Evolutionary conservation across 352 stramenopile genomes (phyloP).

Genomic region (Phytophthora nicotianae): DNA sequence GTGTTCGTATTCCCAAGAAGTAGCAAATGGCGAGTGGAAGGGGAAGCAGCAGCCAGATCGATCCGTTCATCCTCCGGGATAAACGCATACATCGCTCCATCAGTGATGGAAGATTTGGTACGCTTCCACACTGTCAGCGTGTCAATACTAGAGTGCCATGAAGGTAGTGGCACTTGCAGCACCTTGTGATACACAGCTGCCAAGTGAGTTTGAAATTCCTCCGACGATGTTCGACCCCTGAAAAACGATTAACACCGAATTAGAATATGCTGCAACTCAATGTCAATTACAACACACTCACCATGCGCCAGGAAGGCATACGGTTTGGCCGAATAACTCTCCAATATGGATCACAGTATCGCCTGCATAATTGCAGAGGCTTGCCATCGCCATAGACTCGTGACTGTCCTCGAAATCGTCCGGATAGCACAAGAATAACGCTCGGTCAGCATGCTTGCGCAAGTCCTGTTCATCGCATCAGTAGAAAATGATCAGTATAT

Average conservation of each 20-base stretch:
- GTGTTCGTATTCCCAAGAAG: constrained; percentile 18
- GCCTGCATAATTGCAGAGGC: constrained; percentile 91
- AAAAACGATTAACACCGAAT: not conserved
- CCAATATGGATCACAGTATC: constrained; percentile 94
- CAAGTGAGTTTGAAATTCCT: constrained; percentile 92
- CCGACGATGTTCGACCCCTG: constrained; percentile 90
- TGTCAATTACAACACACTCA: constrained; percentile 33
- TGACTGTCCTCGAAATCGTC: constrained; percentile 91
- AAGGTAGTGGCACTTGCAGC: constrained; percentile 88
- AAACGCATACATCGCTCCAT: constrained; percentile 76
- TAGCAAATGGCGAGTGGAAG: constrained; percentile 75
- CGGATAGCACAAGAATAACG: constrained; percentile 94
- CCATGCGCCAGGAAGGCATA: constrained; percentile 89
- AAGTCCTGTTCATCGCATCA: constrained; percentile 45
- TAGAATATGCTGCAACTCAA: not conserved
- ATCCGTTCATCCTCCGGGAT: constrained; percentile 77
- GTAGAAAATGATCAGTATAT: constrained; percentile 5
- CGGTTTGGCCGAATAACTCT: constrained; percentile 91
- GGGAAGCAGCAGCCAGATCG: constrained; percentile 63
- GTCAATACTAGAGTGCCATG: constrained; percentile 94
- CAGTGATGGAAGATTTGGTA: constrained; percentile 90
- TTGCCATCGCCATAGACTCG: constrained; percentile 90
- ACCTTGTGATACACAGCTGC: constrained; percentile 94
- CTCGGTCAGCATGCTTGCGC: constrained; percentile 74
- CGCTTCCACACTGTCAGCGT: constrained; percentile 95